Conservation (phyloP, 352 stramenopile genomes). For the Phytopythium boreale region DNA sequence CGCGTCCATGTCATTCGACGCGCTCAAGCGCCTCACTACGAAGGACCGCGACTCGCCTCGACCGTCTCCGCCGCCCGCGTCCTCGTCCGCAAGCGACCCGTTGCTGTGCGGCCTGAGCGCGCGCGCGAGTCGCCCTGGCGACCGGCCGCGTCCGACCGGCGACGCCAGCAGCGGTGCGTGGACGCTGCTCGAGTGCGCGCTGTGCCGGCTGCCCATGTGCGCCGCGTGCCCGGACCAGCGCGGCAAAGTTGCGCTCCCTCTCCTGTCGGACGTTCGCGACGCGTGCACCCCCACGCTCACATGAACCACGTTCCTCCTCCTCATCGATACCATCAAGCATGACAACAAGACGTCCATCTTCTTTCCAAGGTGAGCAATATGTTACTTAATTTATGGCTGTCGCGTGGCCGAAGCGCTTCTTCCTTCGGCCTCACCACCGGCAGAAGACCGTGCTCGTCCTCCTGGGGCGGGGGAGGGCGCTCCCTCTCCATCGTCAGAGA, state of each 20-base stretch:
- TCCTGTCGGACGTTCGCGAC: slow-evolving; percentile 5
- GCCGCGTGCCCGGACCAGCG: slow-evolving; percentile 15
- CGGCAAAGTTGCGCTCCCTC: slow-evolving; percentile 13
- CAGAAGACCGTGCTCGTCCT: background rate
- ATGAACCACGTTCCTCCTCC: background rate
- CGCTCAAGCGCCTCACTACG: background rate
- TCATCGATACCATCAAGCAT: background rate
- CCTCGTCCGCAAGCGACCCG: background rate
- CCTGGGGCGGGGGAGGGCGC: background rate
- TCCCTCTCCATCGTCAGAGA: background rate
- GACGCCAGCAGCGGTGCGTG: slow-evolving; percentile 9
- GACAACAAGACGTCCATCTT: background rate
- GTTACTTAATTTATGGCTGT: slow-evolving; percentile 5
- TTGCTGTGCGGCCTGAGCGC: slow-evolving; percentile 18
- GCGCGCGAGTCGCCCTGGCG: background rate
- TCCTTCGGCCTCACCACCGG: no score
- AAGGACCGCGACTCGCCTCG: slow-evolving; percentile 4
- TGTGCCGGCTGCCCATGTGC: slow-evolving; percentile 40
- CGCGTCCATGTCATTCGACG: background rate
- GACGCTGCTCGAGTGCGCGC: slow-evolving; percentile 38
- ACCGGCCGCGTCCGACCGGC: background rate
- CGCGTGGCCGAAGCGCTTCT: no score
- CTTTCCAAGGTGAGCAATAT: background rate
- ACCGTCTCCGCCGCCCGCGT: background rate
- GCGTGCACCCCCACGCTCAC: no score